Conservation (phyloP, 768 basidiomycete species). For the Termitomyces sp. region DNA sequence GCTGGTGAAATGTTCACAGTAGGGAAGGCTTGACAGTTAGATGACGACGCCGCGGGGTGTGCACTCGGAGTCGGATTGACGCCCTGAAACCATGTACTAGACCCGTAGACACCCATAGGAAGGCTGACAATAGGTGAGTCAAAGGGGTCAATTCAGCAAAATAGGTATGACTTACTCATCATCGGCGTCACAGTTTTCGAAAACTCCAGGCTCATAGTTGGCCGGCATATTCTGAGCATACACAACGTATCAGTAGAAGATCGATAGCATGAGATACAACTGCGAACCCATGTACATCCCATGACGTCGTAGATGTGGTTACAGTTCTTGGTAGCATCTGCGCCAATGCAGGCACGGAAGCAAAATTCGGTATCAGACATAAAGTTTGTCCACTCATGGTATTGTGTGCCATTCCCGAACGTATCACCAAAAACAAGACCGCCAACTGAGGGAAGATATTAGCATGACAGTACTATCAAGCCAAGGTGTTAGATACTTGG, state of each 20-base stretch:
- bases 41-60: slow-evolving; percentile 56
- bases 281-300: slow-evolving; percentile 47
- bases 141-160: not conserved
- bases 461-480: not conserved
- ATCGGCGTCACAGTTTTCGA: slow-evolving; percentile 62
- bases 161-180: slow-evolving; percentile 29
- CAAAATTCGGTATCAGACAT: slow-evolving; percentile 37
- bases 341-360: slow-evolving; percentile 45
- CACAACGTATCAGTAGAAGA: not conserved
- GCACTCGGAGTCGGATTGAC: slow-evolving; percentile 47
- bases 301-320: slow-evolving; percentile 76
- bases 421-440: slow-evolving; percentile 63
- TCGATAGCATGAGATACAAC: not conserved
- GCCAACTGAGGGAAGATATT: slow-evolving; percentile 38
- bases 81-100: slow-evolving; percentile 66
- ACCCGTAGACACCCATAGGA: slow-evolving; percentile 72
- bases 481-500: slow-evolving; percentile 20
- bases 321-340: slow-evolving; percentile 53
- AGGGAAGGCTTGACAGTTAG: slow-evolving; percentile 47
- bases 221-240: slow-evolving; percentile 66
- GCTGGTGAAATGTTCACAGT: slow-evolving; percentile 24
- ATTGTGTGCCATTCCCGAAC: slow-evolving; percentile 45
- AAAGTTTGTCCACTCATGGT: slow-evolving; percentile 85
- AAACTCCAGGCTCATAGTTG: slow-evolving; percentile 51
- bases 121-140: slow-evolving; percentile 18